Conservation (phyloP, 23 red algal species). For the Gracilaria gracilis region DNA sequence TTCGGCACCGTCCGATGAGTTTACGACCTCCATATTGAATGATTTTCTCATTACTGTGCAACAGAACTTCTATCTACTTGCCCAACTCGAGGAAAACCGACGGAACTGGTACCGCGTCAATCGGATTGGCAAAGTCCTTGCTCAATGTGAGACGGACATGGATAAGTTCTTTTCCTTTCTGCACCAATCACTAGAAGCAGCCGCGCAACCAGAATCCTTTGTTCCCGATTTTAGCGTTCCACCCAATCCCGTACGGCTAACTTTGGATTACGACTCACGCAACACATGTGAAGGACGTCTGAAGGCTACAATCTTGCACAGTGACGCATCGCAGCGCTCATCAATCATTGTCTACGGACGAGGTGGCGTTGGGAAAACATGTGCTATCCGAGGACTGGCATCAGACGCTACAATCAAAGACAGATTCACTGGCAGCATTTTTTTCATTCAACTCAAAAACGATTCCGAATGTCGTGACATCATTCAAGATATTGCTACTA, state of each 20-base stretch:
- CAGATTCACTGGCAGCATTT: not conserved
- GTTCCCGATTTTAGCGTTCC: not conserved
- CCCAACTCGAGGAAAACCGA: too few species aligned
- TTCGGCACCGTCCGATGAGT: too few species aligned
- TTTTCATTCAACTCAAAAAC: constrained; percentile 4
- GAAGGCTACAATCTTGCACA: constrained; percentile 11
- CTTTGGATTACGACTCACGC: not conserved
- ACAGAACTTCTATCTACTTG: too few species aligned
- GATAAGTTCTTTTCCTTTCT: too few species aligned
- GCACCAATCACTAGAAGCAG: too few species aligned
- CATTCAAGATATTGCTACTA: not conserved
- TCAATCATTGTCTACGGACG: not conserved
- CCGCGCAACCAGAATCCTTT: not conserved
- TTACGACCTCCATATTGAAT: too few species aligned
- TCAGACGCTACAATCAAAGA: not conserved
- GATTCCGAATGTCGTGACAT: not conserved
- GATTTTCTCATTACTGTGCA: too few species aligned
- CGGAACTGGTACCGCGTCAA: too few species aligned
- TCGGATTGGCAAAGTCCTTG: too few species aligned
- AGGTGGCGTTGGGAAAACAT: constrained; percentile 5
- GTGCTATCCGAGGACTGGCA: constrained; percentile 1
- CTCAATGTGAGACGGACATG: too few species aligned
- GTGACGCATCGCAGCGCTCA: too few species aligned
- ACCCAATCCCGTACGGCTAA: not conserved
- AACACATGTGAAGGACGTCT: constrained; percentile 1